These are phyloP conservation scores for Eutrema heterophyllum DNA, from an alignment of 345 rosid genomes.

Conservation along the genomic window DNA sequence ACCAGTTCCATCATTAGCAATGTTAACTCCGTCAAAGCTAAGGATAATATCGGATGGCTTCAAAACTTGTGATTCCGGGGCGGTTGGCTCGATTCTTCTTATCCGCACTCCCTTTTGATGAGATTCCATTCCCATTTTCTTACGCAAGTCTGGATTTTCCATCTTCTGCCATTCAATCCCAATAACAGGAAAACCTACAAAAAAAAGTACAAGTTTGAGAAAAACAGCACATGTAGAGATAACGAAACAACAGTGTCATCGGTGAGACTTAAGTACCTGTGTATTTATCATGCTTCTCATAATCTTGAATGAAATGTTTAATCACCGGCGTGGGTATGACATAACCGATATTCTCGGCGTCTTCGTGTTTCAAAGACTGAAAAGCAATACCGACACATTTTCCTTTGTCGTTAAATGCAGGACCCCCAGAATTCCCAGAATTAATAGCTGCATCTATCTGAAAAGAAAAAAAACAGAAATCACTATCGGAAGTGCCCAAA, in stretches of 20 bases:
- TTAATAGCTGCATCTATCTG: slow-evolving; percentile 98
- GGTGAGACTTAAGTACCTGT: slow-evolving; percentile 46
- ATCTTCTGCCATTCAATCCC: slow-evolving; percentile 99
- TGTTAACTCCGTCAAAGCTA: slow-evolving; percentile 77
- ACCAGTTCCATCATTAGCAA: slow-evolving; percentile 98
- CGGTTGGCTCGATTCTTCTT: slow-evolving; percentile 90
- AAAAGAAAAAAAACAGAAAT: background rate
- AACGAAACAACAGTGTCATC: background rate
- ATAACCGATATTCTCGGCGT: slow-evolving; percentile 91
- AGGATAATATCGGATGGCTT: slow-evolving; percentile 84
- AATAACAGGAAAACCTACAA: slow-evolving; percentile 76
- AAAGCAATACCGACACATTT: slow-evolving; percentile 97
- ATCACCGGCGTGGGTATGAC: slow-evolving; percentile 96
- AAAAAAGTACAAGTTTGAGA: slow-evolving; percentile 11
- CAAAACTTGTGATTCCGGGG: slow-evolving; percentile 75
- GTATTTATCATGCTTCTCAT: slow-evolving; percentile 81
- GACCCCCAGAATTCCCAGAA: slow-evolving; percentile 98
- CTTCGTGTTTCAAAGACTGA: slow-evolving; percentile 91
- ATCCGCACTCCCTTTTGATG: slow-evolving; percentile 89
- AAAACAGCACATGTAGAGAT: background rate
- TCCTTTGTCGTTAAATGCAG: slow-evolving; percentile 90
- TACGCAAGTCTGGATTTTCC: slow-evolving; percentile 89
- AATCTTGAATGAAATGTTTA: slow-evolving; percentile 75
- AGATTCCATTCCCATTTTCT: slow-evolving; percentile 74
- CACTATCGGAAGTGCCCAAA: background rate